phyloP scores from a whole-genome alignment of 306 rosid genomes.

The Ormosia semicastrata region DNA sequence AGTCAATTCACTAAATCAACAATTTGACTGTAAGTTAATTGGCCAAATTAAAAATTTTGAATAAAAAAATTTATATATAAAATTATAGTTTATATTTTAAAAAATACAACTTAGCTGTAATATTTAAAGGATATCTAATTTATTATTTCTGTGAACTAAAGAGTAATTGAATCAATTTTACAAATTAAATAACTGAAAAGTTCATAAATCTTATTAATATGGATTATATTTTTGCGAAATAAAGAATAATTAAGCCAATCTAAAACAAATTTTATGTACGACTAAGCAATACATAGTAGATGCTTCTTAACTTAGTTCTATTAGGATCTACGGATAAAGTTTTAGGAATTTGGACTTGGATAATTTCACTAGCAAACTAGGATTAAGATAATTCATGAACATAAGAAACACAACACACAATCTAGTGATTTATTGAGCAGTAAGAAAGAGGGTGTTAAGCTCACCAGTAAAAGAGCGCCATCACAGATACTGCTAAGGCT shows the following conservation, averaged over 20 bases:
- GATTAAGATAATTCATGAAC: not conserved
- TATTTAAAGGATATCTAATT: too few species aligned
- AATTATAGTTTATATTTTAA: too few species aligned
- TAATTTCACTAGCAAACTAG: not conserved
- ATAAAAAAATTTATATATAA: too few species aligned
- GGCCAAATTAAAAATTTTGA: too few species aligned
- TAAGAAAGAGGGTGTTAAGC: not conserved
- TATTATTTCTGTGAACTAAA: too few species aligned
- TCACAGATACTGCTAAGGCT: not conserved
- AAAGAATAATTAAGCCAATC: not conserved
- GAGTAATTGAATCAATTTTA: not conserved
- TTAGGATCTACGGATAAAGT: not conserved
- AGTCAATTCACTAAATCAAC: too few species aligned
- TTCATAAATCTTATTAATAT: not conserved
- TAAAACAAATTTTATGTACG: not conserved
- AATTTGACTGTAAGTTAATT: too few species aligned
- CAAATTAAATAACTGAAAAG: not conserved
- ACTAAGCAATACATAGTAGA: not conserved
- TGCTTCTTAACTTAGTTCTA: not conserved
- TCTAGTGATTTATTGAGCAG: not conserved
- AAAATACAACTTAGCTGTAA: too few species aligned
- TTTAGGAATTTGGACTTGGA: not conserved
- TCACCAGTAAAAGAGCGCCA: not conserved
- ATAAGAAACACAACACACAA: not conserved
- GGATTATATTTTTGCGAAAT: not conserved